Evolutionary conservation across 2,329 filamentous ascomycete species (phyloP).

Genomic region (Trichoderma citrinoviride): DNA sequence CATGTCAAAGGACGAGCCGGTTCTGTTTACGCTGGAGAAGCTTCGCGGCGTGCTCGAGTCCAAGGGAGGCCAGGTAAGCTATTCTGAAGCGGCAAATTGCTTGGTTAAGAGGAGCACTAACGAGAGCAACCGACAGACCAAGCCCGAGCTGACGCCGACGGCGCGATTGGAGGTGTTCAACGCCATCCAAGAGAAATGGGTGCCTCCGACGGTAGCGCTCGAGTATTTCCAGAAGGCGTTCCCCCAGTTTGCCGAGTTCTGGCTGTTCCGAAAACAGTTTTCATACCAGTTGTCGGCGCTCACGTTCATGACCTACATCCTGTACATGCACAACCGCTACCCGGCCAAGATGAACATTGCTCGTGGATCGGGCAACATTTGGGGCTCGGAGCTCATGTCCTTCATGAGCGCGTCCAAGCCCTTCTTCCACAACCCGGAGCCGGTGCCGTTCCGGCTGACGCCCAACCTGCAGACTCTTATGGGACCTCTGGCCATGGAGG

Average conservation of each 20-base stretch:
- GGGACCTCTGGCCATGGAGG: slow-evolving; percentile 92
- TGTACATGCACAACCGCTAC: slow-evolving; percentile 95
- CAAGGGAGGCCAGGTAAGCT: slow-evolving; percentile 55
- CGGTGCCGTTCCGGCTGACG: slow-evolving; percentile 94
- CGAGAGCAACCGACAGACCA: slow-evolving; percentile 50
- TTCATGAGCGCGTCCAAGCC: slow-evolving; percentile 81
- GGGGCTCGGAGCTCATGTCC: slow-evolving; percentile 92
- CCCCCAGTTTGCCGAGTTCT: slow-evolving; percentile 89
- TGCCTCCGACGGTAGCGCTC: slow-evolving; percentile 75
- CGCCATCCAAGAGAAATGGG: slow-evolving; percentile 91
- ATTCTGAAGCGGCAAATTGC: background rate
- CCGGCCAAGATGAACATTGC: slow-evolving; percentile 95
- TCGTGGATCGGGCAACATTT: slow-evolving; percentile 83
- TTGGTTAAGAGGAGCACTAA: slow-evolving; percentile 19
- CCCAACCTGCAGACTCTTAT: slow-evolving; percentile 95
- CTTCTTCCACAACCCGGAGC: slow-evolving; percentile 91
- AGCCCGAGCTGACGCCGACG: slow-evolving; percentile 65
- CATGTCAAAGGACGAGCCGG: slow-evolving; percentile 91
- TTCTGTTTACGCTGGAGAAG: slow-evolving; percentile 94
- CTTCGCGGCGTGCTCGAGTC: slow-evolving; percentile 72
- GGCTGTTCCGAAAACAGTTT: slow-evolving; percentile 97
- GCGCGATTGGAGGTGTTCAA: slow-evolving; percentile 89
- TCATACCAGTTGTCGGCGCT: slow-evolving; percentile 92
- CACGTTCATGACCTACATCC: slow-evolving; percentile 97
- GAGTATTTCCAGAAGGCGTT: slow-evolving; percentile 89